A percentile compares a stretch with the other conserved stretches of the same genome.
Conservation (phyloP, 1,139 yeast species). For the Blastobotrys indianensis region DNA sequence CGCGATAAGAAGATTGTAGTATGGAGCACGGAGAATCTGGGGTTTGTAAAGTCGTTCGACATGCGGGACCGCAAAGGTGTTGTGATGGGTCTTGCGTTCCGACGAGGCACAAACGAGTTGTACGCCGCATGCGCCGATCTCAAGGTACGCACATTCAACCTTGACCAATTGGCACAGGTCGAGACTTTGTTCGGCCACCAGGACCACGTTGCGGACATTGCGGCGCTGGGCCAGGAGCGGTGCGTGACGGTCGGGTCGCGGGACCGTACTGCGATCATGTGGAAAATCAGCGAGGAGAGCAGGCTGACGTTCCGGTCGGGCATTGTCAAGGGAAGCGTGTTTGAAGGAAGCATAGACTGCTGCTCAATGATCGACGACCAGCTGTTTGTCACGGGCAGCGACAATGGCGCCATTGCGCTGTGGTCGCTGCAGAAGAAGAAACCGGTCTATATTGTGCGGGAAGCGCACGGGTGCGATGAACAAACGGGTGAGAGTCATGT, state of each 20-base stretch:
- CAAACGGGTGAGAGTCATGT: slow-evolving; percentile 44
- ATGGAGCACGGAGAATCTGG: slow-evolving; percentile 77
- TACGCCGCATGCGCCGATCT: slow-evolving; percentile 92
- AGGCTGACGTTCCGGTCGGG: slow-evolving; percentile 93
- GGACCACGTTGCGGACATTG: slow-evolving; percentile 74
- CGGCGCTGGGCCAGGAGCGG: slow-evolving; percentile 76
- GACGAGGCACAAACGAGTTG: slow-evolving; percentile 75
- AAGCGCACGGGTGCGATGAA: slow-evolving; percentile 74
- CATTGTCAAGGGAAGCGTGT: slow-evolving; percentile 41
- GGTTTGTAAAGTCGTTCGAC: slow-evolving; percentile 70
- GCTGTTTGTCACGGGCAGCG: slow-evolving; percentile 90
- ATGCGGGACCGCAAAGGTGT: slow-evolving; percentile 65
- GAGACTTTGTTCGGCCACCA: slow-evolving; percentile 95
- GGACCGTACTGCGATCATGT: slow-evolving; percentile 89
- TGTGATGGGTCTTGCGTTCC: slow-evolving; percentile 67
- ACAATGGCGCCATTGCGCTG: slow-evolving; percentile 78
- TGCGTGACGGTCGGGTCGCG: slow-evolving; percentile 95
- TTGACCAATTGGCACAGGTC: slow-evolving; percentile 80
- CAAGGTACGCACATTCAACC: slow-evolving; percentile 78
- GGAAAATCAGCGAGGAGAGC: slow-evolving; percentile 96
- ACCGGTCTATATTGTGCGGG: slow-evolving; percentile 62
- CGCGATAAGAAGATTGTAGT: slow-evolving; percentile 70
- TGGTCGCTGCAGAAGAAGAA: slow-evolving; percentile 92
- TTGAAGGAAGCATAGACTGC: slow-evolving; percentile 86
- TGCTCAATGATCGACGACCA: slow-evolving; percentile 90